Base-by-base conservation (phyloP, 176 grass and related monocot species). In the Zoysia japonica region DNA sequence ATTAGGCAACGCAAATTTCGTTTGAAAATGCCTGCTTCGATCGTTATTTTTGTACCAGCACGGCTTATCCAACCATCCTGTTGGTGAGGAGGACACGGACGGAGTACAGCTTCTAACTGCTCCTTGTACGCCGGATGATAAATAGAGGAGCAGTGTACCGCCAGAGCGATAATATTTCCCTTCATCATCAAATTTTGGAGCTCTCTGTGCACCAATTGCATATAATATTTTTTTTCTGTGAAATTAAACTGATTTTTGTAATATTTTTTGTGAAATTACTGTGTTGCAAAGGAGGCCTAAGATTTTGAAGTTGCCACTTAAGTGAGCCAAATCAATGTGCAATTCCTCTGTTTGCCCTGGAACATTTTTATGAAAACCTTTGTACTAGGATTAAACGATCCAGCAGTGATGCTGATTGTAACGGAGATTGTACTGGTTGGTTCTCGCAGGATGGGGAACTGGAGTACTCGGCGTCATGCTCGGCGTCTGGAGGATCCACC, bases 391-490 rank as follows among this genome's bases (percentile, higher is more conserved):
- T 28, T 28, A 55, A 5, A 17, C 14, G 53, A 55, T 4, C 53
- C 53, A 17, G 14, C 53, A 55, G 1, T 55, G 17, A 5, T 17
- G 36, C 7, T 72, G 15, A 42, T 55, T 73, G 16, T 74, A 67
- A 78, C 10, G n/a, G 60, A 49, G 13, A 15, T 10, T 55, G 63
- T 11, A 67, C 28, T 5, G 77, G 20, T 12, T 69, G 49, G 19
- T 51, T 9, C 46, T 68, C 41, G 9, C 65, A 79, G 77, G 65
- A 69, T 6, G 51, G 65, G 12, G 39, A 55, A 41, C 65, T 79
- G 50, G 77, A 79, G 49, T 69, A 69, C 77, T 79, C 65, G 4
- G 77, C 77, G 2, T 79, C 77, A 14, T 79, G 77, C 77, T 79
- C 77, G 64, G 76, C 64, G 2, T 79, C 77, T 3, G 77, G 77